Percentiles rank a stretch among this genome's conserved stretches.
Evolutionary conservation across 768 basidiomycete species (phyloP).

Genomic region (Tricholomella constricta): DNA sequence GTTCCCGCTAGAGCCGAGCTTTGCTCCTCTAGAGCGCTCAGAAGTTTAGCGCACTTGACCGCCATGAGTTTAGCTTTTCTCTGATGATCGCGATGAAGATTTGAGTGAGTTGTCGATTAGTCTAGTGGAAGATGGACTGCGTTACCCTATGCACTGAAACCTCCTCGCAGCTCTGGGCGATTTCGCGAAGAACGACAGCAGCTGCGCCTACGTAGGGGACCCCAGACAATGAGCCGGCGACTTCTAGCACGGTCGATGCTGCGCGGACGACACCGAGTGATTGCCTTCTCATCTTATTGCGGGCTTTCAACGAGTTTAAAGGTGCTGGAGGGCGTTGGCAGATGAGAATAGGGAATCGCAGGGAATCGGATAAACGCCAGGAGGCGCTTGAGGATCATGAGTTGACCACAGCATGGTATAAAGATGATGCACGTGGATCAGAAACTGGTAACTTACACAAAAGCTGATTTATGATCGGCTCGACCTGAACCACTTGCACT

Average conservation of each 20-base stretch:
- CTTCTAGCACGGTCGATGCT: slow-evolving; percentile 34
- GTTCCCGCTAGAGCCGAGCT: slow-evolving; percentile 38
- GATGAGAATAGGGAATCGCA: not conserved
- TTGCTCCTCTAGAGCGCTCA: slow-evolving; percentile 43
- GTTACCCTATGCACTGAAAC: slow-evolving; percentile 52
- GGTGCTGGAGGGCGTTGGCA: not conserved
- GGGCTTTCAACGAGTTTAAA: too few species aligned
- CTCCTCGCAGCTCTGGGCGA: slow-evolving; percentile 46
- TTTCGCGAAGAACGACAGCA: slow-evolving; percentile 44
- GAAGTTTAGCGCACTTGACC: slow-evolving; percentile 41
- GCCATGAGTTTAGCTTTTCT: slow-evolving; percentile 43
- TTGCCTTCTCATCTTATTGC: slow-evolving; percentile 18
- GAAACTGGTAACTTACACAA: too few species aligned
- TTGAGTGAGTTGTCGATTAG: slow-evolving; percentile 2
- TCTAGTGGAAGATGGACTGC: slow-evolving; percentile 1
- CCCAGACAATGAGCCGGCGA: slow-evolving; percentile 46
- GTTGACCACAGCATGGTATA: not conserved
- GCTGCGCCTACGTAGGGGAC: slow-evolving; percentile 48
- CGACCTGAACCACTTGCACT: too few species aligned
- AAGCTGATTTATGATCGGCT: not conserved
- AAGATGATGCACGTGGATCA: slow-evolving; percentile 7
- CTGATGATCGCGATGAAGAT: slow-evolving; percentile 25
- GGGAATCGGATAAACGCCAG: slow-evolving; percentile 12
- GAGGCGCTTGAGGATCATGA: slow-evolving; percentile 6
- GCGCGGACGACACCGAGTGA: slow-evolving; percentile 7